phyloP scores from a whole-genome alignment of 1,139 yeast species.

The Oligophagozyma castellii region DNA sequence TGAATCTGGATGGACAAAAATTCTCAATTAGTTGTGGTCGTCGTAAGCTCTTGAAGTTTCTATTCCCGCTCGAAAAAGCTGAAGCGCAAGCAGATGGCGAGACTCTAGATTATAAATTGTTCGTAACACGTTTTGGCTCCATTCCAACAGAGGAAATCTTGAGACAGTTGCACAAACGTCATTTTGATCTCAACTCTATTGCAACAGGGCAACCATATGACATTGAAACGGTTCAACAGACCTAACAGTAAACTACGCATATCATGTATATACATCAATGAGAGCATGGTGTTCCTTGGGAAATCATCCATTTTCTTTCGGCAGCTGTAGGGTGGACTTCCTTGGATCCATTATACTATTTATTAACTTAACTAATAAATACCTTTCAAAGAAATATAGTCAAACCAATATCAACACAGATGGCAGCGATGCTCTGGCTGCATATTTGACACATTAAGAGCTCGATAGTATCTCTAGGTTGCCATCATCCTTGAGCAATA shows the following conservation, averaged over 20 bases:
- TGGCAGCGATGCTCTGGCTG: background rate
- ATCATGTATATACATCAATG: slow-evolving; percentile 1
- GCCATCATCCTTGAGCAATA: background rate
- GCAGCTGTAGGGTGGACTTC: too few relatives aligned
- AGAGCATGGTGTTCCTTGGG: too few relatives aligned
- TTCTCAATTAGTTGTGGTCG: slow-evolving; percentile 46
- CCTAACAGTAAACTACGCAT: too few relatives aligned
- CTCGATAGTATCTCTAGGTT: background rate
- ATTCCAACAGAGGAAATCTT: slow-evolving; percentile 25
- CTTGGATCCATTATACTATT: too few relatives aligned
- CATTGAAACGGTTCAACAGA: too few relatives aligned
- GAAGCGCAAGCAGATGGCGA: slow-evolving; percentile 34
- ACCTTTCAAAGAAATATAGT: too few relatives aligned
- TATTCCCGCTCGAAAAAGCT: slow-evolving; percentile 37
- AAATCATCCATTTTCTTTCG: too few relatives aligned
- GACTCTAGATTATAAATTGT: slow-evolving; percentile 32
- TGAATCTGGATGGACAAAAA: slow-evolving; percentile 30
- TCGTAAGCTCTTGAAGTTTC: slow-evolving; percentile 40
- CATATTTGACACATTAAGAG: background rate
- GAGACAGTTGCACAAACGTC: slow-evolving; percentile 23
- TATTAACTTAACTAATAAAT: too few relatives aligned
- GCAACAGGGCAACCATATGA: background rate
- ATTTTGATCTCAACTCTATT: slow-evolving; percentile 26
- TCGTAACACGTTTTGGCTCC: slow-evolving; percentile 29
- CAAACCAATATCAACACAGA: too few relatives aligned